Conservation (phyloP, 179 eudicot species). For the Monotropa hypopitys region DNA sequence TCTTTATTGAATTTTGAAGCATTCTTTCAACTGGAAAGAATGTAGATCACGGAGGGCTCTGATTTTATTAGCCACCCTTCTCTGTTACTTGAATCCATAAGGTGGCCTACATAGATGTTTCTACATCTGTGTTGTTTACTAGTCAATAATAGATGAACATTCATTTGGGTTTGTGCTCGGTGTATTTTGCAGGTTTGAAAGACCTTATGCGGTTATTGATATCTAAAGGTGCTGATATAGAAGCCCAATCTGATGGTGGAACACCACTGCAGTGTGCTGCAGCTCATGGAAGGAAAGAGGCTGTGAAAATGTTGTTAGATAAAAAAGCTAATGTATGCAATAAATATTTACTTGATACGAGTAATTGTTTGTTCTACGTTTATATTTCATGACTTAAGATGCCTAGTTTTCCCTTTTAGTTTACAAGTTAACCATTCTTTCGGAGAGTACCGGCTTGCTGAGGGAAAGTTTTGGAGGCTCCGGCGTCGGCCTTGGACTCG, state of each 20-base stretch:
- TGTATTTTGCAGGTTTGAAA: conserved; percentile 5
- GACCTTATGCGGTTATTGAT: conserved; percentile 16
- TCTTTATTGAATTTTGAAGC: background rate
- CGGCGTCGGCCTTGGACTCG: conserved; percentile 35
- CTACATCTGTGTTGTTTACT: background rate
- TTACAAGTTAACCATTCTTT: conserved; percentile 26
- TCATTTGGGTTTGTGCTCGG: background rate
- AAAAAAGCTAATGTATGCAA: conserved; percentile 19
- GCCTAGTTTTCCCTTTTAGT: no score
- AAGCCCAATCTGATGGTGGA: conserved; percentile 18
- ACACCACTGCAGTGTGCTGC: conserved; percentile 23
- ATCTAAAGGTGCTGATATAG: conserved; percentile 23
- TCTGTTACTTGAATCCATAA: background rate
- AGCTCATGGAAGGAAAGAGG: conserved; percentile 11
- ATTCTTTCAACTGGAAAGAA: background rate
- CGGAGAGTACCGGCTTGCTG: conserved; percentile 36
- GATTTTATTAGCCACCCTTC: background rate
- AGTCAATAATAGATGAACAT: background rate
- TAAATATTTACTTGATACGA: background rate
- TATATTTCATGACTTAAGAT: no score
- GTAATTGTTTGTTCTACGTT: no score
- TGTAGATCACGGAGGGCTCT: background rate
- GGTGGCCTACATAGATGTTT: background rate
- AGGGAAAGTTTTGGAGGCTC: conserved; percentile 34
- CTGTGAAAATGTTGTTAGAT: conserved; percentile 18